Percentiles rank a stretch among this genome's conserved stretches.
phyloP scores from a whole-genome alignment of 257 asterid species.

The Ilex aquifolium region DNA sequence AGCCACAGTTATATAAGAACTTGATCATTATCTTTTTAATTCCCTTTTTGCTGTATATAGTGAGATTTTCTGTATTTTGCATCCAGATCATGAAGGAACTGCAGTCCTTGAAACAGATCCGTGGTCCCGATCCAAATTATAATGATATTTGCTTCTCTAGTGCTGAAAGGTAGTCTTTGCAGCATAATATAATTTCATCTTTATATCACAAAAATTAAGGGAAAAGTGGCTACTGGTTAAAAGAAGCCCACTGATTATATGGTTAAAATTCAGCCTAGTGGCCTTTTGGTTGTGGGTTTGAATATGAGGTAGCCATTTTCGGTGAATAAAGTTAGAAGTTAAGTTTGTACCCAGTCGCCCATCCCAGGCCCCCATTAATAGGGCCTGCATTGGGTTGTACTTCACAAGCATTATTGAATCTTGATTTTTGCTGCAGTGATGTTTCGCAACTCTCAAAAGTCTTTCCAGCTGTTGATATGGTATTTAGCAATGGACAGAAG shows the following conservation, averaged over 20 bases:
- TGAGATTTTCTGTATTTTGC: conserved; percentile 6
- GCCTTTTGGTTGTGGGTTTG: too few species aligned
- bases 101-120: conserved; percentile 61
- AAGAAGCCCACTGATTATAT: too few species aligned
- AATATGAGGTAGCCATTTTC: too few species aligned
- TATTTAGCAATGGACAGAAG: conserved; percentile 74
- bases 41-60: too few species aligned
- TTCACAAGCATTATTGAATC: not conserved
- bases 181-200: not conserved
- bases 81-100: conserved; percentile 67
- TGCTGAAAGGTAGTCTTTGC: conserved; percentile 75
- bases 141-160: conserved; percentile 94
- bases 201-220: not conserved
- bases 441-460: conserved; percentile 56
- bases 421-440: conserved; percentile 52
- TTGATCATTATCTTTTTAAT: too few species aligned
- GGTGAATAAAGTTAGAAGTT: too few species aligned
- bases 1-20: too few species aligned
- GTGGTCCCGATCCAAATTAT: conserved; percentile 90
- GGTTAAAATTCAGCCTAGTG: too few species aligned
- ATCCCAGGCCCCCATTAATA: too few species aligned
- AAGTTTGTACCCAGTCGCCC: too few species aligned
- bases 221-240: too few species aligned
- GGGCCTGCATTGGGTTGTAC: not conserved
- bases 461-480: conserved; percentile 93